Conservation (phyloP, 2,329 filamentous ascomycete genomes). For the Botrytis cinerea region DNA sequence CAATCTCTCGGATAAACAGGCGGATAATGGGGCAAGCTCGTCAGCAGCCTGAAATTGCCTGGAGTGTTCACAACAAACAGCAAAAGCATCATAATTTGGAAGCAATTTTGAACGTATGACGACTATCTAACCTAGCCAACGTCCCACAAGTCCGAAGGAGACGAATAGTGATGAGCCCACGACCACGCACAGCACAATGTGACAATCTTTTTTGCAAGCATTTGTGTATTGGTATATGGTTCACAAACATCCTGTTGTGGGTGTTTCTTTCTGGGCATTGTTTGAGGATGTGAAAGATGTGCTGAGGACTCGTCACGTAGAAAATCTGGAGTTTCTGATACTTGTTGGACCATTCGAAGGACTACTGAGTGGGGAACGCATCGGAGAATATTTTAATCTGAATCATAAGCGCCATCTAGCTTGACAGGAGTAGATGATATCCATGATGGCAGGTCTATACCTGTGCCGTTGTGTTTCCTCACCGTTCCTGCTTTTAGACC, state of each 20-base stretch:
- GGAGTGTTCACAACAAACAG: conserved; percentile 6
- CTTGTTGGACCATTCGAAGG: conserved; percentile 4
- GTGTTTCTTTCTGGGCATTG: conserved; percentile 21
- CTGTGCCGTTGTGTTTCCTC: conserved; percentile 6
- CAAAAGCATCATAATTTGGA: conserved; percentile 14
- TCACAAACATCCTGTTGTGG: conserved; percentile 20
- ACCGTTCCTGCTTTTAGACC: conserved; percentile 13
- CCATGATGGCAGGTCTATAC: conserved; percentile 11
- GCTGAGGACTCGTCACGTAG: conserved; percentile 20
- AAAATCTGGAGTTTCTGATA: conserved; percentile 4
- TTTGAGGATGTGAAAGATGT: conserved; percentile 22
- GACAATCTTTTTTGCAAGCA: conserved; percentile 15
- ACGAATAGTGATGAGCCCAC: conserved; percentile 13
- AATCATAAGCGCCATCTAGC: conserved; percentile 21
- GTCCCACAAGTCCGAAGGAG: conserved; percentile 21
- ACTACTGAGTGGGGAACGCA: conserved; percentile 14
- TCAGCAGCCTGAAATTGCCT: conserved; percentile 22
- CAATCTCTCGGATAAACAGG: conserved; percentile 27
- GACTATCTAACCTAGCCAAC: conserved; percentile 19
- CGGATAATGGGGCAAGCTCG: conserved; percentile 24
- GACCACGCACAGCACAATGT: conserved; percentile 14
- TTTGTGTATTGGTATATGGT: conserved; percentile 15
- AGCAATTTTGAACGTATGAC: conserved; percentile 9
- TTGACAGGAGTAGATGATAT: background rate
- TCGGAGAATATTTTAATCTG: conserved; percentile 26